Conservation (phyloP, 2,329 filamentous ascomycete species). For the Hirsutella minnesotensis region DNA sequence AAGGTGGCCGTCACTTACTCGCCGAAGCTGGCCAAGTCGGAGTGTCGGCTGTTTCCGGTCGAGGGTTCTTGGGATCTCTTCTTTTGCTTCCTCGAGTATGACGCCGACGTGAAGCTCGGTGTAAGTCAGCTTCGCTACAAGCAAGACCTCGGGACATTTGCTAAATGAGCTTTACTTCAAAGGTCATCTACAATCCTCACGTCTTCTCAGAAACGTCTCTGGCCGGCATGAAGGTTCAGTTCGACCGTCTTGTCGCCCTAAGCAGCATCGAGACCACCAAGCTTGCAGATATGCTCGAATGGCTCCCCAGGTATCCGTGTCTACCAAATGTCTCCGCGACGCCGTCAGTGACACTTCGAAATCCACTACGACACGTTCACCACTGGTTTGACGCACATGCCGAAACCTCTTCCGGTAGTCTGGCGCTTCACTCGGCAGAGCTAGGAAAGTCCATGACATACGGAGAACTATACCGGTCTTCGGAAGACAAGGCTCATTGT, state of each 20-base stretch:
- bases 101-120: slow-evolving; percentile 2
- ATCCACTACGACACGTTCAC: slow-evolving; percentile 3
- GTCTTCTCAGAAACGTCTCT: slow-evolving; percentile 1
- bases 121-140: background rate
- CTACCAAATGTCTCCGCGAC: background rate
- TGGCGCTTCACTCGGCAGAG: slow-evolving; percentile 1
- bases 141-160: background rate
- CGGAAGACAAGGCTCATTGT: slow-evolving; percentile 3
- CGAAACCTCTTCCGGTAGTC: background rate
- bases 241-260: background rate
- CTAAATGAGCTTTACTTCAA: background rate
- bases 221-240: slow-evolving; percentile 2
- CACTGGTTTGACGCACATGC: slow-evolving; percentile 6
- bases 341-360: background rate
- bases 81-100: slow-evolving; percentile 5
- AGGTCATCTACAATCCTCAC: slow-evolving; percentile 5
- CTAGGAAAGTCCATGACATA: slow-evolving; percentile 2
- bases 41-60: slow-evolving; percentile 5
- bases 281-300: slow-evolving; percentile 4
- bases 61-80: slow-evolving; percentile 6
- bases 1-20: slow-evolving; percentile 4
- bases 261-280: slow-evolving; percentile 1
- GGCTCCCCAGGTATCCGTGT: slow-evolving; percentile 2
- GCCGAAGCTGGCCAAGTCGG: slow-evolving; percentile 4
- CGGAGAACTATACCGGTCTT: background rate